phyloP scores from a whole-genome alignment of 164 flowering plant genomes.

The Warburgia ugandensis region DNA sequence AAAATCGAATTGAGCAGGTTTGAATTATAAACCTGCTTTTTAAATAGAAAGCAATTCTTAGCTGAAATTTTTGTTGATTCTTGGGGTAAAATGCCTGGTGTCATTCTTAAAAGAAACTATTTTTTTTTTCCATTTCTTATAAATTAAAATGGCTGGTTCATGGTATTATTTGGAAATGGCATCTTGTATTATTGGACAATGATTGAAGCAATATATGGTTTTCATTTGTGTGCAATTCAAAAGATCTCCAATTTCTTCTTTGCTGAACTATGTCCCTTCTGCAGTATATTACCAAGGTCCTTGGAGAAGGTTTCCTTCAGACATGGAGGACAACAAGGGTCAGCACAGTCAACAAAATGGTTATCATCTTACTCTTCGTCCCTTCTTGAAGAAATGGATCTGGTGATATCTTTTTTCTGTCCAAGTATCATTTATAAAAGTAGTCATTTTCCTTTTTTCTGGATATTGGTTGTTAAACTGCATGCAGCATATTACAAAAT shows the following conservation, averaged over 20 bases:
- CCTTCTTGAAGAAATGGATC: not conserved
- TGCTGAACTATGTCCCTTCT: not conserved
- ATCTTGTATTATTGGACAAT: not conserved
- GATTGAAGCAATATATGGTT: not conserved
- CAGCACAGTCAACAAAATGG: constrained; percentile 27
- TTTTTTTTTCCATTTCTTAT: no score
- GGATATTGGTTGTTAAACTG: not conserved
- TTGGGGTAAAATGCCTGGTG: no score
- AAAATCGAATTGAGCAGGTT: no score
- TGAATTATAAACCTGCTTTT: no score
- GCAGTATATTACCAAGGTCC: not conserved
- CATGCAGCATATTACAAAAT: constrained; percentile 1
- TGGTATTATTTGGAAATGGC: no score
- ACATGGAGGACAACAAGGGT: constrained; percentile 38
- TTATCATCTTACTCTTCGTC: constrained; percentile 7
- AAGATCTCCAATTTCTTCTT: not conserved
- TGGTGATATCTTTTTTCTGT: not conserved
- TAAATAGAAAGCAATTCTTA: no score
- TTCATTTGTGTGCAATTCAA: not conserved
- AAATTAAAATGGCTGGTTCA: no score
- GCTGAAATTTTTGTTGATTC: no score
- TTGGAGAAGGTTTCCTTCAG: not conserved
- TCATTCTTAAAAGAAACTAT: no score
- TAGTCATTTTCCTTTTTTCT: not conserved
- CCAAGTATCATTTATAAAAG: not conserved